These are phyloP conservation scores for Royoungia palumana DNA, from an alignment of 768 basidiomycete genomes.

Conservation along the genomic window DNA sequence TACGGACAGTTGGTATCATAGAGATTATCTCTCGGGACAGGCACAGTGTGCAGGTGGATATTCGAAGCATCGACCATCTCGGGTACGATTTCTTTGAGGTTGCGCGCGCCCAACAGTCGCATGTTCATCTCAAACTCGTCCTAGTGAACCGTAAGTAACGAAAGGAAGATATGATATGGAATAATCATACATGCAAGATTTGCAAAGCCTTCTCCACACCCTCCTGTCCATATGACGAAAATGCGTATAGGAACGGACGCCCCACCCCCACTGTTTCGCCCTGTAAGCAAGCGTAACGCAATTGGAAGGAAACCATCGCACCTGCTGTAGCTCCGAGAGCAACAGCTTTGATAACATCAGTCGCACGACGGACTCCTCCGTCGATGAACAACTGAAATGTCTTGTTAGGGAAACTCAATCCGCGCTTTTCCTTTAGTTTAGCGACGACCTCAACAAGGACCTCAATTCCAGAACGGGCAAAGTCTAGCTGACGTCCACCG, in stretches of 20 bases:
- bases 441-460: slow-evolving; percentile 82
- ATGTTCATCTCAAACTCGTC: slow-evolving; percentile 99
- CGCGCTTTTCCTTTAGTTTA: slow-evolving; percentile 63
- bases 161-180: neutral
- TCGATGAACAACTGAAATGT: slow-evolving; percentile 87
- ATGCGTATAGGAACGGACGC: slow-evolving; percentile 85
- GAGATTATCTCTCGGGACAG: slow-evolving; percentile 70
- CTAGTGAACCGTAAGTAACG: slow-evolving; percentile 37
- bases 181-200: slow-evolving; percentile 59
- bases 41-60: slow-evolving; percentile 59
- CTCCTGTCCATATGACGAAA: slow-evolving; percentile 82
- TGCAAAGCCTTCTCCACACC: slow-evolving; percentile 83
- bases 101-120: slow-evolving; percentile 84
- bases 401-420: slow-evolving; percentile 71
- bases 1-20: slow-evolving; percentile 79
- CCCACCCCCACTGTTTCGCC: slow-evolving; percentile 65
- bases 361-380: slow-evolving; percentile 91
- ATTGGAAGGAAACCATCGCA: slow-evolving; percentile 16
- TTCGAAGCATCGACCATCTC: slow-evolving; percentile 87
- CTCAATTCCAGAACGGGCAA: slow-evolving; percentile 84
- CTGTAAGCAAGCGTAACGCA: slow-evolving; percentile 8
- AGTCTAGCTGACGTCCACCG: slow-evolving; percentile 76
- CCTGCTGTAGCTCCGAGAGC: slow-evolving; percentile 89
- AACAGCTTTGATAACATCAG: slow-evolving; percentile 84
- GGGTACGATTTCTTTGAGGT: slow-evolving; percentile 73